Conservation (phyloP, 2,329 filamentous ascomycete genomes). For the Penicillium sp. region DNA sequence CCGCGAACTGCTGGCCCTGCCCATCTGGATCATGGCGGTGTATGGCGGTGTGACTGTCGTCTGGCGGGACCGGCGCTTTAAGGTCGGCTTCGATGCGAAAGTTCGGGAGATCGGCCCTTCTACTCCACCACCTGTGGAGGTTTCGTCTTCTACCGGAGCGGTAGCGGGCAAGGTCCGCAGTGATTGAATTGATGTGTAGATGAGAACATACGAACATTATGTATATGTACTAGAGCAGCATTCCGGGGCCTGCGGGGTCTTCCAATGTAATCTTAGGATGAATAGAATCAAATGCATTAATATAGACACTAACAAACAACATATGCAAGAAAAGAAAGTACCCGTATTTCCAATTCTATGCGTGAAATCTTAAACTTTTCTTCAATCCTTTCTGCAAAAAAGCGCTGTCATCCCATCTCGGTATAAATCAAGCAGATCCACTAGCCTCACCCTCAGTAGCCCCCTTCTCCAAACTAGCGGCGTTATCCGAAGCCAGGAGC, state of each 20-base stretch:
- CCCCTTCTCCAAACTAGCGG: constrained; percentile 31
- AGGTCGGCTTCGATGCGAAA: constrained; percentile 78
- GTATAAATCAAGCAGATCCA: constrained; percentile 14
- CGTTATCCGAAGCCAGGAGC: constrained; percentile 39
- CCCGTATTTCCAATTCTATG: constrained; percentile 14
- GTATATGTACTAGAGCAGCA: constrained; percentile 9
- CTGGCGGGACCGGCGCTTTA: constrained; percentile 82
- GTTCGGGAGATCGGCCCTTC: constrained; percentile 57
- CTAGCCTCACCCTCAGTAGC: constrained; percentile 23
- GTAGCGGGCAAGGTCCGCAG: constrained; percentile 14
- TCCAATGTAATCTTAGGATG: not conserved
- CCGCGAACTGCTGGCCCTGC: constrained; percentile 75
- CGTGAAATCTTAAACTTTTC: constrained; percentile 10
- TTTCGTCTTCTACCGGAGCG: constrained; percentile 19
- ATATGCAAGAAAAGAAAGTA: constrained; percentile 6
- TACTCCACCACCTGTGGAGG: constrained; percentile 13
- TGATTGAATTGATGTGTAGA: constrained; percentile 19
- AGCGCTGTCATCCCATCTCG: not conserved
- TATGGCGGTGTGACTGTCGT: constrained; percentile 81
- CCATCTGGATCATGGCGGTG: constrained; percentile 88
- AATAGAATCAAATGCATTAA: constrained; percentile 3
- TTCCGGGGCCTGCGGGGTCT: not conserved
- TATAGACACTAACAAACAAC: constrained; percentile 9
- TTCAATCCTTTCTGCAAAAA: constrained; percentile 8
- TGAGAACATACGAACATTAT: constrained; percentile 1